phyloP scores from a whole-genome alignment of 2,329 filamentous ascomycete species.

The Diaporthe ampelina region DNA sequence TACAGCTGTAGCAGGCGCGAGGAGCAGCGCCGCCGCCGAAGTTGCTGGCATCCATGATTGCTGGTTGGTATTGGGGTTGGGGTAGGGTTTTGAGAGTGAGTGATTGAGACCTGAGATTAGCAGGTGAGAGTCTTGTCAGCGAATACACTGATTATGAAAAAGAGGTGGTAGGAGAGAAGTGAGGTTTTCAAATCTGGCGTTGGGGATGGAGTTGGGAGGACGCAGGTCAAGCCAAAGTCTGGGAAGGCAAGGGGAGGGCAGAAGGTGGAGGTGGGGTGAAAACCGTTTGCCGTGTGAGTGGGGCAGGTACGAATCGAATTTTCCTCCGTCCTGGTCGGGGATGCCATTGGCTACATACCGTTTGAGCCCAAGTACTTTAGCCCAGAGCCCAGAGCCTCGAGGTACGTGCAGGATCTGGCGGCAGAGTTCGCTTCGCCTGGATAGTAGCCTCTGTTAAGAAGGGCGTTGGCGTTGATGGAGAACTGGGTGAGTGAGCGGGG shows the following conservation, averaged over 20 bases:
- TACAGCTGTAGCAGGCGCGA: slow-evolving; percentile 66
- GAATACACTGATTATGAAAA: slow-evolving; percentile 40
- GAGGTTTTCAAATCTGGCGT: slow-evolving; percentile 37
- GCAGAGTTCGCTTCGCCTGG: neutral
- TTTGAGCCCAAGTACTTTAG: slow-evolving; percentile 14
- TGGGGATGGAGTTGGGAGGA: slow-evolving; percentile 23
- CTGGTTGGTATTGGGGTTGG: slow-evolving; percentile 31
- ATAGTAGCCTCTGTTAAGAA: neutral
- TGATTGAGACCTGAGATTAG: slow-evolving; percentile 26
- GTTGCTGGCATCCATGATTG: slow-evolving; percentile 53
- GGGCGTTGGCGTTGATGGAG: slow-evolving; percentile 9
- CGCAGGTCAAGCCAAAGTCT: slow-evolving; percentile 22
- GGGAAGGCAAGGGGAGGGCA: slow-evolving; percentile 29
- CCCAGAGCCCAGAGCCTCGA: slow-evolving; percentile 4
- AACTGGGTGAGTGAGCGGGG: neutral
- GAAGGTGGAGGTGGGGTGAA: slow-evolving; percentile 39
- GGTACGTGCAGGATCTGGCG: slow-evolving; percentile 12
- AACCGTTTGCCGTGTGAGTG: slow-evolving; percentile 36
- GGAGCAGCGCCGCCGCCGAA: slow-evolving; percentile 45
- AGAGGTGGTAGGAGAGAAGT: slow-evolving; percentile 39
- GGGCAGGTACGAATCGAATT: slow-evolving; percentile 38
- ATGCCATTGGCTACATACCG: slow-evolving; percentile 19
- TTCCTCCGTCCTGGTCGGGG: slow-evolving; percentile 28
- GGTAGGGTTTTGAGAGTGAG: slow-evolving; percentile 35
- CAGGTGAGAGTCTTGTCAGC: slow-evolving; percentile 37